Percentiles rank a stretch among this genome's conserved stretches.
Conservation (phyloP, 257 asterid genomes). For the Solanum etuberosum region DNA sequence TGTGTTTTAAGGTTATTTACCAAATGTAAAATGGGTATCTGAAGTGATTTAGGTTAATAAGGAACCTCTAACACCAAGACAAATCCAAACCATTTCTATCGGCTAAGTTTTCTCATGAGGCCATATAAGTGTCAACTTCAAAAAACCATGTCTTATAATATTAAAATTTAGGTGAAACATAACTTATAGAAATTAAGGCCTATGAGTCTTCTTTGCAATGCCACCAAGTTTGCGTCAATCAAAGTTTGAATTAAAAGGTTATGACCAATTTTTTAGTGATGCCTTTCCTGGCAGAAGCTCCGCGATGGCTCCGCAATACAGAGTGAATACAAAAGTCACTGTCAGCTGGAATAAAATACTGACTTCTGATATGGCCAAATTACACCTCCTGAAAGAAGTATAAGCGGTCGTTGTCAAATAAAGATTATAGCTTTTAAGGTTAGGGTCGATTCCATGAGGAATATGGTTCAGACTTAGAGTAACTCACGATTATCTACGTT, state of each 20-base stretch:
- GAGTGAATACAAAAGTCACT: neutral
- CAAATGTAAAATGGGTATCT: neutral
- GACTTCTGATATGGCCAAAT: too few relatives aligned
- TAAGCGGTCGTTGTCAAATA: too few relatives aligned
- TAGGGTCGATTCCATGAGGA: too few relatives aligned
- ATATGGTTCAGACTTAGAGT: too few relatives aligned
- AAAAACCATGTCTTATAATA: too few relatives aligned
- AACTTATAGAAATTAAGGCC: neutral
- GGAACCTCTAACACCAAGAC: neutral
- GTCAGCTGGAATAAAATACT: neutral
- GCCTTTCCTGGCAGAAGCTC: neutral
- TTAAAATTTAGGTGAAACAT: neutral
- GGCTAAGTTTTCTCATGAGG: neutral
- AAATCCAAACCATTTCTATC: neutral
- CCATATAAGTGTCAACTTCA: neutral
- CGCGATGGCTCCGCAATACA: neutral
- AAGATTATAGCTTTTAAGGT: too few relatives aligned
- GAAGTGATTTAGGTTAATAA: neutral
- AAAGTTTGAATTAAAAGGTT: too few relatives aligned
- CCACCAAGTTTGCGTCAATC: too few relatives aligned
- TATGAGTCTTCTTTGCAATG: too few relatives aligned
- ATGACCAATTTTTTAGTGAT: too few relatives aligned
- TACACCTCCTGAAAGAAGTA: too few relatives aligned
- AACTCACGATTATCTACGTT: too few relatives aligned
- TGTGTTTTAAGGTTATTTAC: neutral